Conservation (phyloP, 306 rosid genomes). For the Fragaria ananassa region DNA sequence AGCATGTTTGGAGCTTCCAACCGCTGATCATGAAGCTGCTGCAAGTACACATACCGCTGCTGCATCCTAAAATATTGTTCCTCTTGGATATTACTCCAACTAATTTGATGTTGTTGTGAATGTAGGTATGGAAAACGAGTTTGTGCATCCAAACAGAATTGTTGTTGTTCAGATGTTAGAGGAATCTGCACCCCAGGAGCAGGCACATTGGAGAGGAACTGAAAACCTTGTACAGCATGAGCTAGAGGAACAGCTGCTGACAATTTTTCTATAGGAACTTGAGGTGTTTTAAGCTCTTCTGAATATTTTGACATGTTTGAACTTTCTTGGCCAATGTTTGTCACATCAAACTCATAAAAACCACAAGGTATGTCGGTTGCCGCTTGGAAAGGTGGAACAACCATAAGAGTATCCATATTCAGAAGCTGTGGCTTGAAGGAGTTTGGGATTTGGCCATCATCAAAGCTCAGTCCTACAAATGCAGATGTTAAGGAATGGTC, state of each 20-base stretch:
- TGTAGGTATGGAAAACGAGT: constrained; percentile 28
- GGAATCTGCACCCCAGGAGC: constrained; percentile 41
- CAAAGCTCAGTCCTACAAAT: constrained; percentile 38
- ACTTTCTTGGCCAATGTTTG: constrained; percentile 31
- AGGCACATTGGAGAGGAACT: constrained; percentile 34
- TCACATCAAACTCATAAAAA: constrained; percentile 23
- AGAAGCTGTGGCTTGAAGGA: constrained; percentile 19
- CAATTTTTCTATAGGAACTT: constrained; percentile 16
- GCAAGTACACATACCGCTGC: constrained; percentile 29
- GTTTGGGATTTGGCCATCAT: constrained; percentile 19
- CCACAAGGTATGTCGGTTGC: constrained; percentile 25
- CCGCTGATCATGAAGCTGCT: constrained; percentile 35
- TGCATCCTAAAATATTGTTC: constrained; percentile 31
- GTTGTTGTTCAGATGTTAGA: constrained; percentile 37
- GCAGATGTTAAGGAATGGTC: constrained; percentile 40
- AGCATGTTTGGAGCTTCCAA: constrained; percentile 35
- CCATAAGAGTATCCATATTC: constrained; percentile 22
- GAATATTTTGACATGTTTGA: constrained; percentile 24
- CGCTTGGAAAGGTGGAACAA: constrained; percentile 27
- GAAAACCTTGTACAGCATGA: constrained; percentile 28
- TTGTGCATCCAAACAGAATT: constrained; percentile 25
- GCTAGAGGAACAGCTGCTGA: constrained; percentile 25
- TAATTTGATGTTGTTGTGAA: constrained; percentile 33
- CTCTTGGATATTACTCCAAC: constrained; percentile 44
- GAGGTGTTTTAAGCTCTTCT: constrained; percentile 32